These are phyloP conservation scores for Phialocephala subalpina DNA, from an alignment of 2,329 filamentous ascomycete species.

Conservation along the genomic window DNA sequence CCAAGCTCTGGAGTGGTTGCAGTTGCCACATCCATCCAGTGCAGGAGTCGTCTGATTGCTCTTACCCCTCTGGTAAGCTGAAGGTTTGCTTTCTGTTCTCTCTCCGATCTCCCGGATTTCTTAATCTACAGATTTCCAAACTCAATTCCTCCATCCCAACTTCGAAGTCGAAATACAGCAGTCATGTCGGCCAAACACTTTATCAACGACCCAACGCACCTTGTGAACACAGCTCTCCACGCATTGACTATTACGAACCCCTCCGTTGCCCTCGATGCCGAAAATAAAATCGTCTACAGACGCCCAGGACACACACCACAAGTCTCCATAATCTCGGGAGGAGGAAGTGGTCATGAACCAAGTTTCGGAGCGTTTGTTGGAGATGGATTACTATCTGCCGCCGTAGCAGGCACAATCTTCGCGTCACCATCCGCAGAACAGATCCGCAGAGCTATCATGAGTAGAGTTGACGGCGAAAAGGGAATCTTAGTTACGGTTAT, in stretches of 20 bases:
- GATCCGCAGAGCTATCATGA: conserved; percentile 77
- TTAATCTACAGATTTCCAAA: conserved; percentile 10
- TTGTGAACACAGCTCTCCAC: conserved; percentile 80
- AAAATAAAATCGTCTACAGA: conserved; percentile 86
- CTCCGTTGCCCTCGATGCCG: conserved; percentile 76
- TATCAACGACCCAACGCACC: conserved; percentile 80
- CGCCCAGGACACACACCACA: conserved; percentile 65
- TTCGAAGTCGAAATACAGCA: conserved; percentile 12
- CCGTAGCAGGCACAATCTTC: conserved; percentile 88
- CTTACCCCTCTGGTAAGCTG: neutral
- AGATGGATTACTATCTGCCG: conserved; percentile 78
- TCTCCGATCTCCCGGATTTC: conserved; percentile 3
- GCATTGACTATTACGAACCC: conserved; percentile 86
- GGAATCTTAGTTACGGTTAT: conserved; percentile 92
- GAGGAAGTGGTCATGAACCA: conserved; percentile 90
- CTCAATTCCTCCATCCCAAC: neutral
- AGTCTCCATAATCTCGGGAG: conserved; percentile 87
- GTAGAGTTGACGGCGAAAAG: conserved; percentile 72
- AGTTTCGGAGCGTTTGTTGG: conserved; percentile 89
- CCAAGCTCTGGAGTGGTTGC: conserved; percentile 2
- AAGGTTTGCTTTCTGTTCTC: neutral
- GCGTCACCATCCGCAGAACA: conserved; percentile 84
- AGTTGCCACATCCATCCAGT: neutral
- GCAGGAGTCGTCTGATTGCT: neutral
- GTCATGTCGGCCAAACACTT: conserved; percentile 79